Base-by-base conservation (phyloP, 164 flowering plant species). In the Cinnamomum chago region DNA sequence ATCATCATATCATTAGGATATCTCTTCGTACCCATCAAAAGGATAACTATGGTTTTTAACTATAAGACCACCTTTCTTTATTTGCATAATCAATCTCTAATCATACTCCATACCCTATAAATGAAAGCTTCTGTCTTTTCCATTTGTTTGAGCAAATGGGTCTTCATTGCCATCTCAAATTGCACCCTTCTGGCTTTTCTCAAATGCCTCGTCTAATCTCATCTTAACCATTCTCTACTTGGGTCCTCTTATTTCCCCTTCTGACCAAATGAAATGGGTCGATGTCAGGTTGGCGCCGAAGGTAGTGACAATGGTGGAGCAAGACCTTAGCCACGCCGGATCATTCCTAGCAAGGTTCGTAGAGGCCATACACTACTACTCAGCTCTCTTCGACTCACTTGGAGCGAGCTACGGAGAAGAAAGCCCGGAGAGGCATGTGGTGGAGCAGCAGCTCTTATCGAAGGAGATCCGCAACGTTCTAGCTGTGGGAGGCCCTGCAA, bases 351-450 rank as follows among this genome's bases (percentile, higher is more conserved):
- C 96, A 3, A 83, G 97, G 74, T 94, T 94, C 58, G 98, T 94
- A 78, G 98, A 94, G 80, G 98, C 99, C 0, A 91, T 96, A 69
- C 98, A 94, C 77, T 96, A 96, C 89, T 96, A 94, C 89, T 96
- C 99, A 2, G 98, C 99, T 1, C 80, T 96, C 74, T 96, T 96
- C 76, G 99, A 96, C 79, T 91, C 98, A 12, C 79, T 96, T 15
- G 98, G 98, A 2, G 95, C 97, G 24, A 90, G 98, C 85, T 91
- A 91, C 52, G 95, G 91, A 14, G 99, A 93, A 76, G 99, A 93
- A 80, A 96, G 99, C 70, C 97, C 92, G 72, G 98, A 96, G 81
- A 76, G 99, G 77, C 93, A 96, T 24, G 86, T 88, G 62, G 99
- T 94, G 72, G 99, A 94, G 86, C 97, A 94, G 82, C 97, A 94